Evolutionary conservation across 805 yeast species (phyloP).

Genomic region (Wickerhamomyces mucosus): DNA sequence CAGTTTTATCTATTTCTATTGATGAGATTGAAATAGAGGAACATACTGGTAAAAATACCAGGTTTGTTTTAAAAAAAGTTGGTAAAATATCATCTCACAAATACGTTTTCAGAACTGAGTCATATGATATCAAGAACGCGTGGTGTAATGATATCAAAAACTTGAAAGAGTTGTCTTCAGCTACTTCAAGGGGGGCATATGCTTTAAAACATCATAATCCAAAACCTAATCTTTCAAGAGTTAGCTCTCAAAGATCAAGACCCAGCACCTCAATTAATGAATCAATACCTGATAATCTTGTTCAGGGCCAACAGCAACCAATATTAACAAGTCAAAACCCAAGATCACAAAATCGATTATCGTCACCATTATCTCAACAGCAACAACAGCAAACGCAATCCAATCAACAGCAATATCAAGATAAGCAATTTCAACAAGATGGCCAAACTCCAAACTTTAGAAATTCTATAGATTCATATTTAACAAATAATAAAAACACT

Average conservation of each 20-base stretch:
- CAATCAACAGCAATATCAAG: too few relatives aligned
- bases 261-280: constrained; percentile 11
- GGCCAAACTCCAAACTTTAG: too few relatives aligned
- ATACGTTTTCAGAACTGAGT: constrained; percentile 91
- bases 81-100: constrained; percentile 79
- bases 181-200: constrained; percentile 16
- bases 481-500: too few relatives aligned
- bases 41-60: constrained; percentile 70
- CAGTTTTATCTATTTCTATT: constrained; percentile 73
- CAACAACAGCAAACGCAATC: too few relatives aligned
- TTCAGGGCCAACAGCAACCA: too few relatives aligned
- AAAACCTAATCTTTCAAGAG: constrained; percentile 16
- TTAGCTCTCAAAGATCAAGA: constrained; percentile 22
- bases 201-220: constrained; percentile 14
- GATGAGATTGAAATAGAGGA: constrained; percentile 77
- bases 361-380: too few relatives aligned
- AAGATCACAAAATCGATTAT: too few relatives aligned
- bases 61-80: constrained; percentile 72
- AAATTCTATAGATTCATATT: too few relatives aligned
- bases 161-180: constrained; percentile 51
- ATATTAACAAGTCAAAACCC: too few relatives aligned
- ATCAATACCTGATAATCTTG: too few relatives aligned
- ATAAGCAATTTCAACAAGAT: too few relatives aligned
- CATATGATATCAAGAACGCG: constrained; percentile 64
- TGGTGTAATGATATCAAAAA: constrained; percentile 79